A percentile compares a stretch with the other conserved stretches of the same genome.
These are phyloP conservation scores for Fusarium nurragi DNA, from an alignment of 2,329 filamentous ascomycete genomes.

Conservation along the genomic window DNA sequence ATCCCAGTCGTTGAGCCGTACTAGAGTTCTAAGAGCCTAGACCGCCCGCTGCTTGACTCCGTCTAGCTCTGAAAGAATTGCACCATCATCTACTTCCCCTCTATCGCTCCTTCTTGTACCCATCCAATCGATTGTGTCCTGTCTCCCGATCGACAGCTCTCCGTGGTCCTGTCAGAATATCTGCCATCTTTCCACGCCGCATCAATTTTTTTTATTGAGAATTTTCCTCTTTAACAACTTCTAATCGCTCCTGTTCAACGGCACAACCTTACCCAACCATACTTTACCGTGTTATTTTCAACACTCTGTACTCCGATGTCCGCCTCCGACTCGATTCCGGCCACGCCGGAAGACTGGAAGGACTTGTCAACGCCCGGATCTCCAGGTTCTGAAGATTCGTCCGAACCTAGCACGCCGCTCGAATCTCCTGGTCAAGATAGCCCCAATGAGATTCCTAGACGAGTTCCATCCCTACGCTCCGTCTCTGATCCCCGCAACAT, in stretches of 20 bases:
- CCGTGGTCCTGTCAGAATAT: constrained; percentile 21
- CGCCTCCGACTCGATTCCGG: constrained; percentile 53
- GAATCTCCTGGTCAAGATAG: constrained; percentile 52
- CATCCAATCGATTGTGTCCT: constrained; percentile 43
- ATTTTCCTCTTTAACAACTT: constrained; percentile 7
- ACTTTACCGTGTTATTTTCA: constrained; percentile 1
- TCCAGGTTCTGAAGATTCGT: constrained; percentile 58
- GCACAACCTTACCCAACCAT: not conserved
- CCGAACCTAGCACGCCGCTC: constrained; percentile 59
- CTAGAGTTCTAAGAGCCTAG: constrained; percentile 36
- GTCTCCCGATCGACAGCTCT: constrained; percentile 38
- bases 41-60: constrained; percentile 40
- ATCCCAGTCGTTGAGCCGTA: constrained; percentile 26
- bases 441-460: constrained; percentile 54
- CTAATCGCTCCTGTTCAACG: not conserved
- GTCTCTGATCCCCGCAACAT: constrained; percentile 71
- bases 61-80: constrained; percentile 44
- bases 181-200: constrained; percentile 31
- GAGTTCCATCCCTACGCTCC: constrained; percentile 68
- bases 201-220: constrained; percentile 13
- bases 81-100: constrained; percentile 44
- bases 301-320: constrained; percentile 31
- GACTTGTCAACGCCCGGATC: constrained; percentile 53
- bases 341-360: constrained; percentile 58
- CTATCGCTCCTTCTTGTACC: constrained; percentile 38